Conservation (phyloP, 371 early-diverging fungal genomes). For the Scutellospora calospora region DNA sequence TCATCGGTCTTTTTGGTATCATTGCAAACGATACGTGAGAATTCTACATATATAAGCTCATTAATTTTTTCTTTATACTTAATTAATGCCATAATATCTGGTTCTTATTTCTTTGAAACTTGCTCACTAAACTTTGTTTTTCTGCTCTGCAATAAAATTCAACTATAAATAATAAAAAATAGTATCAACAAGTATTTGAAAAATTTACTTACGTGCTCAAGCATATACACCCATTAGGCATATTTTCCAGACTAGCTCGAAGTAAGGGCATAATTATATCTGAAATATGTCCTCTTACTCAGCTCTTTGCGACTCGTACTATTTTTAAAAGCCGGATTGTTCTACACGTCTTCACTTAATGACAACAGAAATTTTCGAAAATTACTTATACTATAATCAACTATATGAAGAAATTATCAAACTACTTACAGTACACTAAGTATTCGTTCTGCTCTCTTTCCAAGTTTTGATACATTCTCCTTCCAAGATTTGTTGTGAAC, state of each 20-base stretch:
- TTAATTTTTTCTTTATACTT: constrained; percentile 35
- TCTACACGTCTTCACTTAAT: constrained; percentile 23
- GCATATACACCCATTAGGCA: constrained; percentile 18
- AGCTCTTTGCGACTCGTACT: neutral
- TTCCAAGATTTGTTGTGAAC: constrained; percentile 6
- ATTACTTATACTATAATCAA: no score
- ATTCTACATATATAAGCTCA: neutral
- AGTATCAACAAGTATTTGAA: neutral
- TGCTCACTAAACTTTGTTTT: constrained; percentile 27
- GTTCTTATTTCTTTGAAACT: constrained; percentile 28
- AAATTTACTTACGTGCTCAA: constrained; percentile 27
- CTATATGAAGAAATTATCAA: neutral
- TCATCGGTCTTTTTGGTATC: constrained; percentile 18
- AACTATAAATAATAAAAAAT: neutral
- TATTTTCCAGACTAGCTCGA: constrained; percentile 32
- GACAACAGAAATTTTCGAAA: neutral
- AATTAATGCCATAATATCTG: constrained; percentile 16
- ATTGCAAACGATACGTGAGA: neutral
- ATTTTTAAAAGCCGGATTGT: constrained; percentile 30
- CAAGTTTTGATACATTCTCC: neutral
- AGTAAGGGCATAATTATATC: constrained; percentile 29
- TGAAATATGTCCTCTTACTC: constrained; percentile 27
- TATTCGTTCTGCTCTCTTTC: constrained; percentile 1
- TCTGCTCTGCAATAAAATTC: constrained; percentile 13
- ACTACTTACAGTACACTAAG: constrained; percentile 30